Conservation (phyloP, 2,329 filamentous ascomycete species). For the Penicillium sumatraense region DNA sequence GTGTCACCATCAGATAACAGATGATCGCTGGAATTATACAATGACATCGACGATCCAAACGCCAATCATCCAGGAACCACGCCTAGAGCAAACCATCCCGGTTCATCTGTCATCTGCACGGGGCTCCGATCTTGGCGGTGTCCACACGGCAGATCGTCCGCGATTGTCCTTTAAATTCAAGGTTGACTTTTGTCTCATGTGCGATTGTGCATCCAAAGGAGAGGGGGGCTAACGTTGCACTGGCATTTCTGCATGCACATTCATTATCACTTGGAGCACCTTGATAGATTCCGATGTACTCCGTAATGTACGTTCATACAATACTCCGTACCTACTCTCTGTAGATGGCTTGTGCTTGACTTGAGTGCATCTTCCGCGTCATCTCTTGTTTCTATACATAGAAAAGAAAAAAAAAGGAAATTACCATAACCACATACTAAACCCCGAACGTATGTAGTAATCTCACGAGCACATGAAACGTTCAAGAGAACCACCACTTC, state of each 20-base stretch:
- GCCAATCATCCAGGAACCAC: conserved; percentile 3
- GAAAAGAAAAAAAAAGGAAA: not conserved
- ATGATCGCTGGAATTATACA: conserved; percentile 3
- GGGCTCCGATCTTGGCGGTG: conserved; percentile 39
- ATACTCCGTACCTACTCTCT: too few relatives aligned
- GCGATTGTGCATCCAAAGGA: conserved; percentile 2
- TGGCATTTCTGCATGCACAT: conserved; percentile 2
- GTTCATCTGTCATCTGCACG: conserved; percentile 41
- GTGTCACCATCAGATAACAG: conserved; percentile 1
- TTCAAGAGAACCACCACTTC: not conserved
- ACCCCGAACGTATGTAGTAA: not conserved
- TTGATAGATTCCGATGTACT: too few relatives aligned
- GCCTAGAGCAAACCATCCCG: conserved; percentile 14
- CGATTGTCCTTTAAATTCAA: conserved; percentile 34
- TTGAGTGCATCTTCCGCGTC: not conserved
- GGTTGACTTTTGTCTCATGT: conserved; percentile 18
- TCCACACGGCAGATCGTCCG: conserved; percentile 43
- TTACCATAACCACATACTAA: not conserved
- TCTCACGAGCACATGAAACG: not conserved
- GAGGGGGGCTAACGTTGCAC: conserved; percentile 10
- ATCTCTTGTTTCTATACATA: conserved; percentile 8
- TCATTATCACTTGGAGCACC: not conserved
- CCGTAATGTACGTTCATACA: too few relatives aligned
- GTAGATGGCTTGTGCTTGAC: not conserved
- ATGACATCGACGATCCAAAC: conserved; percentile 6